A percentile compares a stretch with the other conserved stretches of the same genome.
These are phyloP conservation scores for Apiotrichum domesticum DNA, from an alignment of 1,284 basidiomycete genomes.

Conservation along the genomic window DNA sequence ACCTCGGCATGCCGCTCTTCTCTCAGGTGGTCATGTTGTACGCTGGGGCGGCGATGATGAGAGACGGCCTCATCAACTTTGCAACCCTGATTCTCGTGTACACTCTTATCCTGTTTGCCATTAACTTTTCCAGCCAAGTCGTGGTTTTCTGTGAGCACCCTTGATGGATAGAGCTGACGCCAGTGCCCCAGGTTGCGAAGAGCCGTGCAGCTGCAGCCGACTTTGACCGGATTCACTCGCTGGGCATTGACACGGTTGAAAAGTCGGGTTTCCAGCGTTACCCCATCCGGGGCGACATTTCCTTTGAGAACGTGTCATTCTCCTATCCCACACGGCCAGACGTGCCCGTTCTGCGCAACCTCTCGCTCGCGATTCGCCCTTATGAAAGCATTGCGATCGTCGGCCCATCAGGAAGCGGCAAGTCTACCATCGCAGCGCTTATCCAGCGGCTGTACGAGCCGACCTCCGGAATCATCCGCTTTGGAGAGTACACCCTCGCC, in stretches of 20 bases:
- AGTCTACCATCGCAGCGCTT: constrained; percentile 76
- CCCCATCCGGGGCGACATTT: constrained; percentile 59
- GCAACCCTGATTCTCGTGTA: constrained; percentile 81
- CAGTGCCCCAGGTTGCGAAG: constrained; percentile 74
- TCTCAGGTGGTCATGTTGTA: constrained; percentile 86
- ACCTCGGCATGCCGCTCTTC: constrained; percentile 75
- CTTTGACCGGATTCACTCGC: constrained; percentile 61
- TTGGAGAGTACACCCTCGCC: constrained; percentile 51
- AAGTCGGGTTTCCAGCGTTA: constrained; percentile 62
- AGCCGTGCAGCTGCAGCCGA: constrained; percentile 72
- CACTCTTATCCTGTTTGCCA: constrained; percentile 85
- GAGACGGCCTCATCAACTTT: constrained; percentile 74
- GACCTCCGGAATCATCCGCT: constrained; percentile 55
- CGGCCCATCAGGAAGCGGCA: constrained; percentile 79
- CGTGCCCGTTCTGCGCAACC: constrained; percentile 60
- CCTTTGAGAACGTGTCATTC: constrained; percentile 68
- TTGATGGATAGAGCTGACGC: not conserved
- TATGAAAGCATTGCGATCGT: constrained; percentile 84
- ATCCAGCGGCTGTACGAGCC: constrained; percentile 84
- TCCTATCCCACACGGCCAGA: constrained; percentile 75
- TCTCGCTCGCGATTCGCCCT: constrained; percentile 60
- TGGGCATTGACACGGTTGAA: constrained; percentile 58
- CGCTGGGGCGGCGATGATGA: constrained; percentile 76
- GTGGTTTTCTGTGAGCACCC: constrained; percentile 72
- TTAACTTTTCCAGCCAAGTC: constrained; percentile 83